Evolutionary conservation across 495 filamentous ascomycete species (phyloP), one percentile per base, ranked within the genome.

Genomic region (Penicilliopsis zonata): DNA sequence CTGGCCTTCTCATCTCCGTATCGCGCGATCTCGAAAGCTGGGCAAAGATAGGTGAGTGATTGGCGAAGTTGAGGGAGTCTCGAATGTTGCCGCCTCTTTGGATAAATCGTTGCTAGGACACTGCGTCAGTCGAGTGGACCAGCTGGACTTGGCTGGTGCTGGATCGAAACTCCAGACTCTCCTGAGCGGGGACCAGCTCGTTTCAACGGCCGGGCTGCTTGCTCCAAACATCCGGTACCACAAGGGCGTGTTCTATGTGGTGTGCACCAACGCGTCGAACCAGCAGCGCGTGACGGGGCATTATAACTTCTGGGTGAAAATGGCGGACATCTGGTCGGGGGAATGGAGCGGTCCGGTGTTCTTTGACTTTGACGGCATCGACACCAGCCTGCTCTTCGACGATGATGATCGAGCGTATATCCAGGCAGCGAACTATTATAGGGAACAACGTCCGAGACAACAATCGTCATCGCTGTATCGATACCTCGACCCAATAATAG

Each of bases 1-100:
- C 59, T 0, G 59, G 59, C 0, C 23, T 59, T 2, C 59, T 55
- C 10, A 46, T 63, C n/a, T 57, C 57, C 32, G 46, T 44, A 7
- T 48, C 45, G 12, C 47, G 46, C 25, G 49, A 63, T 32, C 36
- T 63, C 12, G 36, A 37, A 6, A 26, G 36, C 26, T 61, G 59
- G 49, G 40, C 35, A 16, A 42, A 46, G 13, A 46, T 49, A 17
- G 43, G 46, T 43, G 18, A 26, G 35, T 33, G n/a, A n/a, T n/a
- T n/a, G n/a, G n/a, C n/a, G n/a, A n/a, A n/a, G n/a, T n/a, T n/a
- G n/a, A n/a, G n/a, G n/a, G n/a, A n/a, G n/a, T n/a, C n/a, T n/a
- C n/a, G n/a, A n/a, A n/a, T n/a, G n/a, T n/a, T n/a, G n/a, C n/a
- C n/a, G n/a, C n/a, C n/a, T n/a, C n/a, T n/a, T n/a, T n/a, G n/a